These are phyloP conservation scores for Cladosporium velox DNA, from an alignment of 2,329 filamentous ascomycete genomes.

Conservation along the genomic window DNA sequence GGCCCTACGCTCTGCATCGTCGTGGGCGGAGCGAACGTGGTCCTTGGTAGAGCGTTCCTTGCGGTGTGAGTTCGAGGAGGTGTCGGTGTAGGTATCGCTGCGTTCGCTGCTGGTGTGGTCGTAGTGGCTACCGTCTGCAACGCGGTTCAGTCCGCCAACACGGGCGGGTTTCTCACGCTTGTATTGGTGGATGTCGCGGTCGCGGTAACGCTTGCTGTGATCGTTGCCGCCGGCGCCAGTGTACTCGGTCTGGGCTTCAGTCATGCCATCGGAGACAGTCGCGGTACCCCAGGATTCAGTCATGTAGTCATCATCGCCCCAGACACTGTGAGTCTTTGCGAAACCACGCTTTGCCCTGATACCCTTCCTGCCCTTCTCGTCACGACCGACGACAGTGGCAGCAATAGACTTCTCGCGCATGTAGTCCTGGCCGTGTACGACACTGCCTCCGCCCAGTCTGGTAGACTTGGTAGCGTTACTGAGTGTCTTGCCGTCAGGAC, in stretches of 20 bases:
- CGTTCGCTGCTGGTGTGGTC: constrained; percentile 72
- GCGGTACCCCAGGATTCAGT: constrained; percentile 38
- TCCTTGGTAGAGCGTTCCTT: constrained; percentile 17
- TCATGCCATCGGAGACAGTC: constrained; percentile 37
- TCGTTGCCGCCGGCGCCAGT: constrained; percentile 26
- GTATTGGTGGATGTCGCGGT: constrained; percentile 74
- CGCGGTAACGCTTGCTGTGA: constrained; percentile 56
- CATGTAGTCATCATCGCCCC: constrained; percentile 47
- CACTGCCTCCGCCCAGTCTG: constrained; percentile 80
- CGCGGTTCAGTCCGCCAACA: constrained; percentile 85
- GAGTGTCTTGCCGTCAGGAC: constrained; percentile 83
- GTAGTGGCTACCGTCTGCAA: constrained; percentile 76
- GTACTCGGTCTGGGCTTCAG: constrained; percentile 33
- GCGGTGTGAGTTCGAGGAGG: constrained; percentile 41
- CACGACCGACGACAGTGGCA: constrained; percentile 45
- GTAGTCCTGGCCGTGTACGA: constrained; percentile 65
- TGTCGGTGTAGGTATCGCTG: constrained; percentile 50
- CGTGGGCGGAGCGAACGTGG: constrained; percentile 31
- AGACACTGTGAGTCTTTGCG: constrained; percentile 45
- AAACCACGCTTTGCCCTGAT: constrained; percentile 41
- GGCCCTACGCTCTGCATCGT: constrained; percentile 39
- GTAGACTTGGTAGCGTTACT: constrained; percentile 81
- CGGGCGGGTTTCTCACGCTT: constrained; percentile 82
- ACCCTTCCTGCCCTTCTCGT: constrained; percentile 47
- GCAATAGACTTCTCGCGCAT: constrained; percentile 42